Percentiles rank a stretch among this genome's conserved stretches.
These are phyloP conservation scores for Typha latifolia DNA, from an alignment of 176 grass and related monocot genomes.

Conservation along the genomic window DNA sequence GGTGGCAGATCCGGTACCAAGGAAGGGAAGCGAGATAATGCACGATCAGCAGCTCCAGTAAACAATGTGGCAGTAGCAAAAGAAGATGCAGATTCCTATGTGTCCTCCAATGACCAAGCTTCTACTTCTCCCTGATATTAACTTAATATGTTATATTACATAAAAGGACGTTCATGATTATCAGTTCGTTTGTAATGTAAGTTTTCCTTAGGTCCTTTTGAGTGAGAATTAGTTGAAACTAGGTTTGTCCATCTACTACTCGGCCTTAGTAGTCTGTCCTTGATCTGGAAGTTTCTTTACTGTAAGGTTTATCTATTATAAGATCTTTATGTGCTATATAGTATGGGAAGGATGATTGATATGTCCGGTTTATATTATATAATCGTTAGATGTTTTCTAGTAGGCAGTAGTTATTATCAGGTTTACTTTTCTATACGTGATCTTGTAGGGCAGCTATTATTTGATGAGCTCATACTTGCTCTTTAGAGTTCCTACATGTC, in stretches of 20 bases:
- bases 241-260: too few species aligned
- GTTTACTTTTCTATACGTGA: too few species aligned
- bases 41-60: slow-evolving; percentile 25
- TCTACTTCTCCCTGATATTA: slow-evolving; percentile 58
- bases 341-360: neutral
- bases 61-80: slow-evolving; percentile 24
- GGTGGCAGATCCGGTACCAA: slow-evolving; percentile 46
- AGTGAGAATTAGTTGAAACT: too few species aligned
- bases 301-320: too few species aligned
- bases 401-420: neutral
- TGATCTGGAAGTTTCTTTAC: too few species aligned
- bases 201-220: too few species aligned
- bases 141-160: slow-evolving; percentile 37
- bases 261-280: too few species aligned
- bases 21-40: slow-evolving; percentile 53
- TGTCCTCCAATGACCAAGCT: slow-evolving; percentile 35
- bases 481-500: too few species aligned
- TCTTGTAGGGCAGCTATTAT: too few species aligned
- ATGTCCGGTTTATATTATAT: neutral
- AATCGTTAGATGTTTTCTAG: neutral
- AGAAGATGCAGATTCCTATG: slow-evolving; percentile 36
- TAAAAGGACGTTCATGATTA: slow-evolving; percentile 10
- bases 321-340: too few species aligned
- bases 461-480: too few species aligned
- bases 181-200: neutral